Evolutionary conservation across 805 yeast species (phyloP).

Genomic region (Yarrowia yakushimensis): DNA sequence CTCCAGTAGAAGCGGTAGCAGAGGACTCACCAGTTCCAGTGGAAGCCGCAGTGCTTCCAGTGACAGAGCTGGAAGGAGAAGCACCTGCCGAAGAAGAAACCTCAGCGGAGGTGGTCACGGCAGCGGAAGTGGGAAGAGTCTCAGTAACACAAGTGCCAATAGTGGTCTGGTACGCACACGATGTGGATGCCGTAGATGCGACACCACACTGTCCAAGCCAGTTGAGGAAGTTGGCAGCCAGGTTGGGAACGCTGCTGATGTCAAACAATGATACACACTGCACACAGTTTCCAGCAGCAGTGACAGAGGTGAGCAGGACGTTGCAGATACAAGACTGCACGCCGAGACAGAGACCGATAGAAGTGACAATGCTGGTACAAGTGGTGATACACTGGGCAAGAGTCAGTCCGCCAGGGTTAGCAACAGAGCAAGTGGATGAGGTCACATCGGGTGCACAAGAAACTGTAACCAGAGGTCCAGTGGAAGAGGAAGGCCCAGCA

Average conservation of each 20-base stretch:
- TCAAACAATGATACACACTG: conserved; percentile 3
- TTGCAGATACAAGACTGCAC: conserved; percentile 6
- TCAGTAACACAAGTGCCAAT: not conserved
- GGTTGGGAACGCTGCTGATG: not conserved
- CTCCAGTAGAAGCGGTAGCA: not conserved
- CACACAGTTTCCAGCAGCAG: conserved; percentile 1
- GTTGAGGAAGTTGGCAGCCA: conserved; percentile 14
- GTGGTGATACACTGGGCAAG: conserved; percentile 11
- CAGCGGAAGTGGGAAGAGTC: not conserved
- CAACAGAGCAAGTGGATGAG: not conserved
- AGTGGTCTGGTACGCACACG: conserved; percentile 4
- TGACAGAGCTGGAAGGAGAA: not conserved
- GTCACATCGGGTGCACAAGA: conserved; percentile 1
- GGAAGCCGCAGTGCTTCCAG: not conserved
- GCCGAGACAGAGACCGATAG: conserved; percentile 5
- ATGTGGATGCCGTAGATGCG: not conserved
- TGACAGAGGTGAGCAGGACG: not conserved
- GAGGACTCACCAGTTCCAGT: not conserved
- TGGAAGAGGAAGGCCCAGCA: not conserved
- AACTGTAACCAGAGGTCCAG: not conserved
- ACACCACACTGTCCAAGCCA: not conserved
- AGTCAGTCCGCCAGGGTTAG: not conserved
- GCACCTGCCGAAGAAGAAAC: not conserved
- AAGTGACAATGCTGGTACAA: not conserved
- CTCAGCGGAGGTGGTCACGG: not conserved